Evolutionary conservation across 352 stramenopile genomes (phyloP).

Genomic region (Phytophthora aleatoria): DNA sequence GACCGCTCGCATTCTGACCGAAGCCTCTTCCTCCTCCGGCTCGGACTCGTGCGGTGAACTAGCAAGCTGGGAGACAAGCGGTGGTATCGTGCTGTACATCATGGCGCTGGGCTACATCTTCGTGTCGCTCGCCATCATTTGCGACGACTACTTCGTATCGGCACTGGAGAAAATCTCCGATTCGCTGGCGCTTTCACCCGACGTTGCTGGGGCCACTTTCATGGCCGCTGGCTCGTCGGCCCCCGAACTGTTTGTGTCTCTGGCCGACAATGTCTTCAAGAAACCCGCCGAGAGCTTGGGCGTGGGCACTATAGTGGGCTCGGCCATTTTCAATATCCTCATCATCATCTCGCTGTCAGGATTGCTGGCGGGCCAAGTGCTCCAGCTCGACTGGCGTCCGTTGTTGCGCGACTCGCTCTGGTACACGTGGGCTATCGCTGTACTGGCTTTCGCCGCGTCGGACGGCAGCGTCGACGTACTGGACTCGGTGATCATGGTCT

Average conservation of each 20-base stretch:
- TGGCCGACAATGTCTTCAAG: constrained; percentile 79
- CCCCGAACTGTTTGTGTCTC: constrained; percentile 81
- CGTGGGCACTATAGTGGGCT: constrained; percentile 87
- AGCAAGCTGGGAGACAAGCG: constrained; percentile 54
- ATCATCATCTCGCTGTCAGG: constrained; percentile 87
- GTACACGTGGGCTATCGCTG: constrained; percentile 70
- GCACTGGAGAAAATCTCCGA: constrained; percentile 80
- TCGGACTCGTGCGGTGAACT: constrained; percentile 43
- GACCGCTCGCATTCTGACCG: constrained; percentile 15
- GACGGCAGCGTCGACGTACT: constrained; percentile 62
- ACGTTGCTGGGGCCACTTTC: constrained; percentile 85
- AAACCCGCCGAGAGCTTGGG: constrained; percentile 69
- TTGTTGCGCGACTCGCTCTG: constrained; percentile 81
- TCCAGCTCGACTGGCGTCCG: constrained; percentile 77
- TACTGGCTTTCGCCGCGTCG: constrained; percentile 60
- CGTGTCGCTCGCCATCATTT: constrained; percentile 87
- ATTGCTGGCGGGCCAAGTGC: constrained; percentile 61
- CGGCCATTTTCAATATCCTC: constrained; percentile 88
- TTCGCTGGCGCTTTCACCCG: constrained; percentile 59
- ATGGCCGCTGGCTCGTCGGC: constrained; percentile 84
- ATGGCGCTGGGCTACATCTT: constrained; percentile 76
- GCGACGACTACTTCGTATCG: constrained; percentile 89
- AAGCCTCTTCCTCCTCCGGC: constrained; percentile 22
- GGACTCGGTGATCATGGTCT: constrained; percentile 71
- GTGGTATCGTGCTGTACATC: constrained; percentile 69